These are phyloP conservation scores for Ashbya aceris DNA, from an alignment of 1,139 yeast genomes.

Conservation along the genomic window DNA sequence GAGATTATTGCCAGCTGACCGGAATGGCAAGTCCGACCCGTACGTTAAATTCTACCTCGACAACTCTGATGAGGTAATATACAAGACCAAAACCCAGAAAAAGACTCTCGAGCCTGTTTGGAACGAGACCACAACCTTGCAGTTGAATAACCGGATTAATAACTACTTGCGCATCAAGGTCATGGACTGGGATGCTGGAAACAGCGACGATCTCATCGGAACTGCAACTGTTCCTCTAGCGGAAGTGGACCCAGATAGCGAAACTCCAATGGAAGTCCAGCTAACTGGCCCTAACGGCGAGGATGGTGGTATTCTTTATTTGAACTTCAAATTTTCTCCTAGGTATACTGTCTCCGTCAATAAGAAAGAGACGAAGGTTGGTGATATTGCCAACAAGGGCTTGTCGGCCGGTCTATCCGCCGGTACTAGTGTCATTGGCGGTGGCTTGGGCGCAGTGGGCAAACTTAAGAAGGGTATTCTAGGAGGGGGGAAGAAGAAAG, in stretches of 20 bases:
- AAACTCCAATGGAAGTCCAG: slow-evolving; percentile 44
- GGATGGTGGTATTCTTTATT: slow-evolving; percentile 55
- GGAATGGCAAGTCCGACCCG: slow-evolving; percentile 91
- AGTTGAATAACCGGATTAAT: slow-evolving; percentile 51
- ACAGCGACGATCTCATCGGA: slow-evolving; percentile 75
- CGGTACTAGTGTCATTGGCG: slow-evolving; percentile 35
- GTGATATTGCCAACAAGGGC: slow-evolving; percentile 34
- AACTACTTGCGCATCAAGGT: slow-evolving; percentile 51
- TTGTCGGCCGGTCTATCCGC: slow-evolving; percentile 34
- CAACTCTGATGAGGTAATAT: slow-evolving; percentile 44
- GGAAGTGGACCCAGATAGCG: slow-evolving; percentile 50
- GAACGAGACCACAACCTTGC: slow-evolving; percentile 52
- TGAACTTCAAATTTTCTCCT: slow-evolving; percentile 60
- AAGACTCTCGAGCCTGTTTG: slow-evolving; percentile 82
- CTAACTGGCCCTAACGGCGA: slow-evolving; percentile 41
- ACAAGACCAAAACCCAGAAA: slow-evolving; percentile 71
- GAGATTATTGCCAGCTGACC: slow-evolving; percentile 73
- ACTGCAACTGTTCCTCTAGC: slow-evolving; percentile 49
- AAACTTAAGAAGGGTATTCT: slow-evolving; percentile 31
- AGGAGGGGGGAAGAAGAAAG: slow-evolving; percentile 28
- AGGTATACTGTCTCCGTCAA: slow-evolving; percentile 42
- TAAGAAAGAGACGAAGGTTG: slow-evolving; percentile 29
- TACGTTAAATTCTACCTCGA: slow-evolving; percentile 60
- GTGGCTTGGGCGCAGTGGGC: slow-evolving; percentile 36
- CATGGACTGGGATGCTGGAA: slow-evolving; percentile 90